A percentile compares a stretch with the other conserved stretches of the same genome.
Conservation (phyloP, 73 alveolate genomes). For the Paramecium octaurelia region DNA sequence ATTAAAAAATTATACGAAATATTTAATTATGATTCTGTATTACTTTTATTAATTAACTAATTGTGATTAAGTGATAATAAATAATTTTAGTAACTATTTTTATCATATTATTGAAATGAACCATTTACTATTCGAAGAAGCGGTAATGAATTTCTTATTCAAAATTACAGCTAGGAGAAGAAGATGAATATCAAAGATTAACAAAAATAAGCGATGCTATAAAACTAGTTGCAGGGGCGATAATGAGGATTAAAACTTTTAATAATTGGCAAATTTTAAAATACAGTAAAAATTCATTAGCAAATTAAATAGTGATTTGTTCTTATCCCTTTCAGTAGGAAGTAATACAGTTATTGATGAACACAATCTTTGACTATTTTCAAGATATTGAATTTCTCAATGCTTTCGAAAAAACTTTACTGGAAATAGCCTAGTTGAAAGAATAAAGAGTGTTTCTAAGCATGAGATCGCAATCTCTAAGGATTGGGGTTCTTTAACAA, state of each 20-base stretch:
- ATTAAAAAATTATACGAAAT: too few species aligned
- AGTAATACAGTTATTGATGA: not conserved
- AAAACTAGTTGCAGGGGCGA: not conserved
- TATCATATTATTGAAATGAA: not conserved
- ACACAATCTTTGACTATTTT: constrained; percentile 3
- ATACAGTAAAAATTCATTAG: not conserved
- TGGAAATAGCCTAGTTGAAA: not conserved
- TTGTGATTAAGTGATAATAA: not conserved
- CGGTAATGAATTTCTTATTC: not conserved
- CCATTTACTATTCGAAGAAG: not conserved
- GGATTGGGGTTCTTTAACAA: not conserved
- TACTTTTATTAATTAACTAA: not conserved
- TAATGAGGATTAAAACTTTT: not conserved
- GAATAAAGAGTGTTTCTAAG: constrained; percentile 8
- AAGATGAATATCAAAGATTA: constrained; percentile 34
- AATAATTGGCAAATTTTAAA: not conserved
- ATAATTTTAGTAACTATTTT: not conserved
- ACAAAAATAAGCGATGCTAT: not conserved
- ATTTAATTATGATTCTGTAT: not conserved
- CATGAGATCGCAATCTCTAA: not conserved
- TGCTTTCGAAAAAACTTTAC: constrained; percentile 7
- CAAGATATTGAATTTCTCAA: not conserved
- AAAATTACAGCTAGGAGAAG: not conserved
- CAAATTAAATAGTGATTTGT: not conserved
- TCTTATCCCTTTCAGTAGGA: constrained; percentile 4